Evolutionary conservation across 2,329 filamentous ascomycete genomes (phyloP).

Genomic region (Geosmithia putterillii): DNA sequence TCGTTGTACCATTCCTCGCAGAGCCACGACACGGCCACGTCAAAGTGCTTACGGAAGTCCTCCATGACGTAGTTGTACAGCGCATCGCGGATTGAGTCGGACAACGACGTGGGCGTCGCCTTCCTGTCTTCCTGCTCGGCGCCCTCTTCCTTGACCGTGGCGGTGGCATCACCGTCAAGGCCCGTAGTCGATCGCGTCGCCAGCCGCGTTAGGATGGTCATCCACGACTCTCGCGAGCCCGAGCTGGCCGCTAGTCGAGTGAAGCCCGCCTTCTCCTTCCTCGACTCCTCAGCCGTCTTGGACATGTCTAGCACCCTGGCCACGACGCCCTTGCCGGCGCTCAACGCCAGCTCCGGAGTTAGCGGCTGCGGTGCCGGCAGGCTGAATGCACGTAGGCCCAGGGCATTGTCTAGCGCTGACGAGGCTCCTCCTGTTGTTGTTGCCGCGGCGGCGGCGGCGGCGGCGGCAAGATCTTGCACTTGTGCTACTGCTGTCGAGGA

Average conservation of each 20-base stretch:
- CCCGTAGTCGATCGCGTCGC: slow-evolving; percentile 68
- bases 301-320: slow-evolving; percentile 70
- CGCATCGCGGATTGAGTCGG: slow-evolving; percentile 63
- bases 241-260: slow-evolving; percentile 73
- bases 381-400: slow-evolving; percentile 66
- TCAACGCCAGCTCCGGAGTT: slow-evolving; percentile 57
- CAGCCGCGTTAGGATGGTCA: slow-evolving; percentile 73
- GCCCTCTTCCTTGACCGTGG: slow-evolving; percentile 44
- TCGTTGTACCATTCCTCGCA: slow-evolving; percentile 99
- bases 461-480: slow-evolving; percentile 7
- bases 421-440: background rate
- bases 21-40: slow-evolving; percentile 84
- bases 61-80: slow-evolving; percentile 81
- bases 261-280: slow-evolving; percentile 56
- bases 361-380: slow-evolving; percentile 67
- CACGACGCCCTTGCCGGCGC: slow-evolving; percentile 63
- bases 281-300: slow-evolving; percentile 58
- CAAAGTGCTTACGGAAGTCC: slow-evolving; percentile 82
- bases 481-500: too few species aligned
- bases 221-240: slow-evolving; percentile 81
- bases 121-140: slow-evolving; percentile 5
- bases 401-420: slow-evolving; percentile 20
- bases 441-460: too few species aligned
- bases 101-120: slow-evolving; percentile 23
- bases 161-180: slow-evolving; percentile 48